Evolutionary conservation across 2,329 filamentous ascomycete species (phyloP), one percentile per base, ranked within the genome.

Genomic region (Myotisia sp.): DNA sequence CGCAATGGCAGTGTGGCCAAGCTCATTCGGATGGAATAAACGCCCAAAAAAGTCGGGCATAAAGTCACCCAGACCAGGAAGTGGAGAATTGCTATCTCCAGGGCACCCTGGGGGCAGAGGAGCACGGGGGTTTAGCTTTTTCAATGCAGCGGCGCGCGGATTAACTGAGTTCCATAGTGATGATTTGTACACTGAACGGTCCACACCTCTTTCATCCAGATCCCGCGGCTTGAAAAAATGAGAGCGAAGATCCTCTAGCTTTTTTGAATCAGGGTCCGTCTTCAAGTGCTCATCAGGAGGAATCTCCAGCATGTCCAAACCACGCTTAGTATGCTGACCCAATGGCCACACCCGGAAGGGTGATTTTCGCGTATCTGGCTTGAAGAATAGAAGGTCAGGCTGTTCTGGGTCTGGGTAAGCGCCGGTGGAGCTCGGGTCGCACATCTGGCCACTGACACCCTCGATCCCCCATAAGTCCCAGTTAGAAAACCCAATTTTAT

Each of bases 21-120:
- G 10, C 16, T 40, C 34, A 30, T 55, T 58, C 7, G 55, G 53
- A 37, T 58, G 55, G 39, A 59, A 58, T 31, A 46, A 46, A 18
- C 41, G 42, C 6, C 44, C 47, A 31, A 55, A 38, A 7, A 27
- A 39, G 44, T 56, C 53, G 5, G 54, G 55, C n/a, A 53, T 35
- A 4, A 38, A 31, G 3, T 26, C 9, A 2, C 48, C 47, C 10
- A 54, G 20, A n/a, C 36, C 36, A 6, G 37, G 33, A 14, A 26
- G 23, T 19, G 38, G 37, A 17, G 36, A 21, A 26, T 49, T 46
- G 3, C 43, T 43, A 30, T 50, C 47, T 2, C 44, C 44, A 10
- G 52, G 52, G 35, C 52, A 55, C 23, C 38, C 39, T 8, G 51
- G 50, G 9, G 46, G 37, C 3, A 37, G 19, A 2, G 50, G 49